Evolutionary conservation across 2,329 filamentous ascomycete species (phyloP).

Genomic region (Colletotrichum noveboracense): DNA sequence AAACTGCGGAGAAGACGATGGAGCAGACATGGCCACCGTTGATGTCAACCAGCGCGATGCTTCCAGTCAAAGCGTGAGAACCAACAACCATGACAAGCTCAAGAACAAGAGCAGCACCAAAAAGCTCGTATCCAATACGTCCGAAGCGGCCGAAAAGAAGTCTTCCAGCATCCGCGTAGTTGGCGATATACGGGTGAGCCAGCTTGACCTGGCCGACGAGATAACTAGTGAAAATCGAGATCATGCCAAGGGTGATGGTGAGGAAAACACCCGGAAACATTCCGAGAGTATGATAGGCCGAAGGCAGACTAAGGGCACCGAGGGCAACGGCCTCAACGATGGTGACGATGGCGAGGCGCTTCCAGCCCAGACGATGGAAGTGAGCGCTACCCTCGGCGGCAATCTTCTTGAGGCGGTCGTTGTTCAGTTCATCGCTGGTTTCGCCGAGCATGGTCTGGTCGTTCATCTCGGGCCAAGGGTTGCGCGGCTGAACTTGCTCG

Average conservation of each 20-base stretch:
- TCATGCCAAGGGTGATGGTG: slow-evolving; percentile 45
- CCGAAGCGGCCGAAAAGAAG: slow-evolving; percentile 57
- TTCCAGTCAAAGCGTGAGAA: slow-evolving; percentile 74
- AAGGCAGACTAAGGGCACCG: slow-evolving; percentile 55
- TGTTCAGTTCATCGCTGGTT: slow-evolving; percentile 31
- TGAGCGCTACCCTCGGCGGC: slow-evolving; percentile 48
- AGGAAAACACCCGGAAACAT: slow-evolving; percentile 55
- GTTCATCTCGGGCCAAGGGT: slow-evolving; percentile 13
- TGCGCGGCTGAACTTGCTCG: slow-evolving; percentile 9
- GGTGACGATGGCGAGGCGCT: slow-evolving; percentile 58
- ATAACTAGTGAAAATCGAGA: slow-evolving; percentile 54
- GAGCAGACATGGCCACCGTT: slow-evolving; percentile 58
- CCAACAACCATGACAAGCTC: slow-evolving; percentile 74
- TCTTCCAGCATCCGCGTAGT: slow-evolving; percentile 72
- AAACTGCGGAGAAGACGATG: slow-evolving; percentile 49
- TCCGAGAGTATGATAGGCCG: slow-evolving; percentile 57
- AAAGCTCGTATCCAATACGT: slow-evolving; percentile 62
- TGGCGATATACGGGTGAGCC: slow-evolving; percentile 60
- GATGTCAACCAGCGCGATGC: slow-evolving; percentile 70
- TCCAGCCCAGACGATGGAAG: slow-evolving; percentile 62
- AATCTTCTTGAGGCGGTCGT: slow-evolving; percentile 52
- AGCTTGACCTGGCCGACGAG: slow-evolving; percentile 55
- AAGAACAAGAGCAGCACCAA: slow-evolving; percentile 65
- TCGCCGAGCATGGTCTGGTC: slow-evolving; percentile 19
- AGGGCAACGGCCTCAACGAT: slow-evolving; percentile 64